Evolutionary conservation across 768 basidiomycete genomes (phyloP).

Genomic region (Pleurotus ostreatus): DNA sequence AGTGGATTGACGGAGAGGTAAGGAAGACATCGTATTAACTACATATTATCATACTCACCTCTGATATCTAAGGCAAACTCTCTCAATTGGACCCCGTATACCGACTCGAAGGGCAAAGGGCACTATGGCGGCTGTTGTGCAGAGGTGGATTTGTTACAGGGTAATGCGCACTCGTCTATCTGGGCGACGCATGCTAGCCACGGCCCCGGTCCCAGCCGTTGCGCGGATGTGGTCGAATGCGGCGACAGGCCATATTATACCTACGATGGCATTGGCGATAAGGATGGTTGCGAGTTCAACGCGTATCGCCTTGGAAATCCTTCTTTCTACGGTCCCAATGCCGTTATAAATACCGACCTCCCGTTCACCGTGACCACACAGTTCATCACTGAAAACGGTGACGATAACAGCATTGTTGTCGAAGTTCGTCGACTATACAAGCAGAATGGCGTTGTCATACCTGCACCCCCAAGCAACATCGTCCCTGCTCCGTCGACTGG

Average conservation of each 20-base stretch:
- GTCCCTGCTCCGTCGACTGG: too few species aligned
- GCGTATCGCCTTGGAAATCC: conserved; percentile 11
- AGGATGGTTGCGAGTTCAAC: conserved; percentile 47
- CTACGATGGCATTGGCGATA: conserved; percentile 27
- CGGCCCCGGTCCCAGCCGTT: conserved; percentile 25
- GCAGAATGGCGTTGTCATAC: not conserved
- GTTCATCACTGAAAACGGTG: conserved; percentile 32
- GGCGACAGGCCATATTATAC: not conserved
- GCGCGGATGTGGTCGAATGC: conserved; percentile 13
- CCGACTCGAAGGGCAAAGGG: conserved; percentile 32
- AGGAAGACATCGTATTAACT: conserved; percentile 10
- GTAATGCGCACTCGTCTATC: conserved; percentile 34
- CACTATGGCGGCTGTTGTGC: conserved; percentile 37
- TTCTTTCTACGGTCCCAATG: conserved; percentile 34
- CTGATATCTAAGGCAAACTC: not conserved
- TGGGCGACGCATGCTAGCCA: conserved; percentile 36
- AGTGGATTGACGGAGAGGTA: conserved; percentile 37
- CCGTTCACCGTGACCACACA: conserved; percentile 32
- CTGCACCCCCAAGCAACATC: conserved; percentile 15
- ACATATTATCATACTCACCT: not conserved
- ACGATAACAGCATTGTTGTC: not conserved
- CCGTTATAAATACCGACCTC: conserved; percentile 32
- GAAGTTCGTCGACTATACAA: conserved; percentile 21
- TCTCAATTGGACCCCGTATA: conserved; percentile 5
- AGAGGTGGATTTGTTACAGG: conserved; percentile 40